Base-by-base conservation (phyloP, 75 land plant species). In the Azolla pinnata region DNA sequence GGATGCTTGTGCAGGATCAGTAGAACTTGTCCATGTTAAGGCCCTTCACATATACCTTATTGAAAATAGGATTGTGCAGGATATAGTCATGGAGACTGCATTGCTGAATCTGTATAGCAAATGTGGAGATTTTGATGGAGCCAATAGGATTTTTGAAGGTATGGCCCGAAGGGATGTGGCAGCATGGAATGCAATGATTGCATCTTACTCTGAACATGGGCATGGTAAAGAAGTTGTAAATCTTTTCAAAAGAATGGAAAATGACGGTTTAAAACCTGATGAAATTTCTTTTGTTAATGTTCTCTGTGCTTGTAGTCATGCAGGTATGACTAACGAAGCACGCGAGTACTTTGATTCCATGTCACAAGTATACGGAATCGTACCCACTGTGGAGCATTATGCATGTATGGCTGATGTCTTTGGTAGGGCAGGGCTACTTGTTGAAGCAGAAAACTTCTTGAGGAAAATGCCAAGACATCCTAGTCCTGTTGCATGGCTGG, bases 61-160 rank as follows among this genome's bases (percentile, higher is more conserved):
- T 32, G 72, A 60, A 60, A 27, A 25, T 20, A 71, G 71, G 31
- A 40, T 52, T 67, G 66, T 32, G 33, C 55, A 63, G 9, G 55
- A 63, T 59, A 7, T 59, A 16, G 19, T 4, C 34, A 46, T 69
- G 4, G 63, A 52, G 28, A 78, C 64, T 45, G 66, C 69, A 9
- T 61, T 78, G 54, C 31, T 78, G 9, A 63, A 67, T 2, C 61
- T 70, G 77, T 78, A 78, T 69, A 62, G 67, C 47, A 78, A 51
- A 65, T 73, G 76, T 59, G 81, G 77, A 5, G 24, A 8, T 8
- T 32, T 77, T 12, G 33, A 48, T 16, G 67, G 67, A 31, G 33
- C 79, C 8, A 56, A 57, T 1, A 26, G 25, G 25, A 69, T 67
- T 18, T 72, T 72, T 42, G 56, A 54, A 2, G 47, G 29, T 3